Evolutionary conservation across 768 basidiomycete genomes (phyloP).

Genomic region (Tephrocybe sp.): DNA sequence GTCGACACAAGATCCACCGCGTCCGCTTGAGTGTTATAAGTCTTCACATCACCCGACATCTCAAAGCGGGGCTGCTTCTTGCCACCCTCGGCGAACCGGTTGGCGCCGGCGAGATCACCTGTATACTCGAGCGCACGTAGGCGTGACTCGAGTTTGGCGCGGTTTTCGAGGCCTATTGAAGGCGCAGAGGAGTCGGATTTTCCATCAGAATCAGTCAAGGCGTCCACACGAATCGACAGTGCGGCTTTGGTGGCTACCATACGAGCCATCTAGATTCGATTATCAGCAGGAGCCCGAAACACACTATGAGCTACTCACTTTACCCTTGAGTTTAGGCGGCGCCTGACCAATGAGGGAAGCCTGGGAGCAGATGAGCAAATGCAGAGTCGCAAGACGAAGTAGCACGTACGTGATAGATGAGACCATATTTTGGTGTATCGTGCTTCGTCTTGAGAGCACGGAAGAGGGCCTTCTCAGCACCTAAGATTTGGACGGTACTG

Average conservation of each 20-base stretch:
- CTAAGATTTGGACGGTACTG: slow-evolving; percentile 96
- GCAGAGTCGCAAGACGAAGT: slow-evolving; percentile 1
- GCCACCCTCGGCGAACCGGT: slow-evolving; percentile 59
- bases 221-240: slow-evolving; percentile 96
- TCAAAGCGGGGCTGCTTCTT: slow-evolving; percentile 81
- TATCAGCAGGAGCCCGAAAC: neutral
- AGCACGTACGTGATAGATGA: slow-evolving; percentile 92
- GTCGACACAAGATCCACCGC: slow-evolving; percentile 81
- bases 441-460: slow-evolving; percentile 98
- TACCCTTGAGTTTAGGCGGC: slow-evolving; percentile 97
- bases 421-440: slow-evolving; percentile 97
- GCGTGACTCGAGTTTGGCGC: slow-evolving; percentile 93
- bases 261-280: slow-evolving; percentile 75
- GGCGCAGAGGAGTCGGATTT: slow-evolving; percentile 84
- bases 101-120: slow-evolving; percentile 69
- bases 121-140: slow-evolving; percentile 87
- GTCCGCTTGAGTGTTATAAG: slow-evolving; percentile 88
- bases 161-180: slow-evolving; percentile 89
- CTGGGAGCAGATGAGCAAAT: slow-evolving; percentile 33
- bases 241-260: slow-evolving; percentile 99
- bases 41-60: slow-evolving; percentile 74
- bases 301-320: slow-evolving; percentile 44
- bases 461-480: slow-evolving; percentile 98
- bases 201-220: slow-evolving; percentile 87
- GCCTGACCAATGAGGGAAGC: slow-evolving; percentile 97